Conservation (phyloP, 306 rosid species). For the Vigna hirtella region DNA sequence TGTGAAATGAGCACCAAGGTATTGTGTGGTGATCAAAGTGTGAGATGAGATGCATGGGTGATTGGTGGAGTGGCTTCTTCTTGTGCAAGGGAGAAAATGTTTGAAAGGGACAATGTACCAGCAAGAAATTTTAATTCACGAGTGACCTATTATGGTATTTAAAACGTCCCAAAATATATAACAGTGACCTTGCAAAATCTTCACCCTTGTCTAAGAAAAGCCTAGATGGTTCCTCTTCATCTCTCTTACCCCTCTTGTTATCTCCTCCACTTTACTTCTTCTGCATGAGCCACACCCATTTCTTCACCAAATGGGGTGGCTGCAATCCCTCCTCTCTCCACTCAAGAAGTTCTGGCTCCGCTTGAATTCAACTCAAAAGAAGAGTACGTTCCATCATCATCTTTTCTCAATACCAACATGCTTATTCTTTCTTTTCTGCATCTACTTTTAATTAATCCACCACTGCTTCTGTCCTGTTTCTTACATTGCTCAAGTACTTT, state of each 20-base stretch:
- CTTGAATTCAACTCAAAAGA: slow-evolving; percentile 71
- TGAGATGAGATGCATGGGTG: slow-evolving; percentile 67
- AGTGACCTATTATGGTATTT: slow-evolving; percentile 58
- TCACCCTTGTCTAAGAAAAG: slow-evolving; percentile 80
- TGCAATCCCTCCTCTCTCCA: slow-evolving; percentile 85
- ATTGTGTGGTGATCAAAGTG: slow-evolving; percentile 48
- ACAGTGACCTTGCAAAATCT: slow-evolving; percentile 55
- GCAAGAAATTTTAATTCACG: slow-evolving; percentile 61
- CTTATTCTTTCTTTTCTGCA: background rate
- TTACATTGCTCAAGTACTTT: background rate
- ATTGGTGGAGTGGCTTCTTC: slow-evolving; percentile 75
- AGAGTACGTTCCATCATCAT: slow-evolving; percentile 59
- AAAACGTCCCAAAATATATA: slow-evolving; percentile 45
- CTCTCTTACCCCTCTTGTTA: slow-evolving; percentile 38
- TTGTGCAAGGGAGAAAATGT: slow-evolving; percentile 52
- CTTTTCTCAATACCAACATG: no score
- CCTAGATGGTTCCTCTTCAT: slow-evolving; percentile 41
- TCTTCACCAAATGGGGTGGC: slow-evolving; percentile 69
- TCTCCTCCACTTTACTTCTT: slow-evolving; percentile 27
- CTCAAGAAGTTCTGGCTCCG: slow-evolving; percentile 85
- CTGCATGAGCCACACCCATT: slow-evolving; percentile 49
- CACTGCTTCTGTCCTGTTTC: no score
- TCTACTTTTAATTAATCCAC: background rate
- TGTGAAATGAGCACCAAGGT: slow-evolving; percentile 18
- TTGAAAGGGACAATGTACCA: slow-evolving; percentile 74